Evolutionary conservation across 257 asterid species (phyloP), one percentile per base, ranked within the genome.

Genomic region (Przewalskia tangutica): DNA sequence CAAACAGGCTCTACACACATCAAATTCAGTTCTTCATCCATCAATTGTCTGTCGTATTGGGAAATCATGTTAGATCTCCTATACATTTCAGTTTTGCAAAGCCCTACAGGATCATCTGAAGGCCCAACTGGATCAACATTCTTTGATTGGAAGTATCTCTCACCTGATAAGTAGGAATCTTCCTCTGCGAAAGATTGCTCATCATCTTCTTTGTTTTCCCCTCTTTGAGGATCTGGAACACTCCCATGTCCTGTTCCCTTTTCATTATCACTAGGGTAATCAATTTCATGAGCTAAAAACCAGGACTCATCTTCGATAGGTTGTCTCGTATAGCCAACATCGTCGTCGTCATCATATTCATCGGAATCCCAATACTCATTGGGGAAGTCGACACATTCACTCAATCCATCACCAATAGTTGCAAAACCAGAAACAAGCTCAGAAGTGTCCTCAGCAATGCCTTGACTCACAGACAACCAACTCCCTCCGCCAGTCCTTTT

Each of bases 241-340:
- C 82, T 81, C 64, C 84, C 86, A n/a, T 71, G 79, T 17, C 82
- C 75, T 12, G 86, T 53, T 54, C 73, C 82, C 71, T 84, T 84
- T 55, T 81, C 84, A 60, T 54, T 81, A 68, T 84, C 86, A 84
- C 82, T 84, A 48, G 86, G 86, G 64, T 84, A 81, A 79, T 84
- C 85, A 81, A 84, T 77, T 81, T 84, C 85, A 84, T 84, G 87
- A 2, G 87, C 82, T 84, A 81, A 77, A 65, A 84, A 84, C 87
- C 86, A 84, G 77, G 84, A 64, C 77, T 84, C 87, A 81, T 84
- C 87, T 81, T 84, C 87, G 17, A 84, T 84, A 81, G 87, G 87
- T 66, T 84, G 87, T 54, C 82, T 81, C 13, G 53, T 84, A 66
- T 84, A 84, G 81, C 84, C 87, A 36, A 81, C 75, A 76, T 84